Percentiles rank a stretch among this genome's conserved stretches.
Conservation (phyloP, 1,284 basidiomycete species). For the Fomes fomentarius region DNA sequence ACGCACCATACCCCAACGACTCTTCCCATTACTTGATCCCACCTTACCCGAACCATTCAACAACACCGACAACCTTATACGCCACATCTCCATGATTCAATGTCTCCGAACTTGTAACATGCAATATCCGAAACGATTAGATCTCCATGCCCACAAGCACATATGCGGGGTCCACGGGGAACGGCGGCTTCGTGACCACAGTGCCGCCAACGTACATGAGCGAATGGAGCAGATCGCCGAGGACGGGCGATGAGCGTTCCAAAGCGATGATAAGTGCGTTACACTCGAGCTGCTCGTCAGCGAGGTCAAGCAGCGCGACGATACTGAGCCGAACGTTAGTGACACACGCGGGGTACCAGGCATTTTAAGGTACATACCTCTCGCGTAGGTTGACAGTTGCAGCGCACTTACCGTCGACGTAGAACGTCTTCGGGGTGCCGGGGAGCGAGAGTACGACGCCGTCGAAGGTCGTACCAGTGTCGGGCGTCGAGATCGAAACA, state of each 20-base stretch:
- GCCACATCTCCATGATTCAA: not conserved
- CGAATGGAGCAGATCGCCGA: conserved; percentile 72
- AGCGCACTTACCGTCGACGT: conserved; percentile 81
- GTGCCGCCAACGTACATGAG: conserved; percentile 84
- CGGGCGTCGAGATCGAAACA: conserved; percentile 70
- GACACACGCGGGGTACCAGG: conserved; percentile 1
- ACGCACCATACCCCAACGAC: not conserved
- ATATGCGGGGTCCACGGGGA: conserved; percentile 69
- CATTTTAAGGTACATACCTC: conserved; percentile 51
- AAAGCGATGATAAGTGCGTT: conserved; percentile 76
- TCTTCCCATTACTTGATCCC: conserved; percentile 1
- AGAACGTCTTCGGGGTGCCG: conserved; percentile 69
- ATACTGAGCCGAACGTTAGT: conserved; percentile 50
- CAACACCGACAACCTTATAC: conserved; percentile 12
- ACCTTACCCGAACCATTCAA: not conserved
- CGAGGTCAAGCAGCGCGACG: conserved; percentile 80
- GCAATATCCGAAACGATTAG: conserved; percentile 31
- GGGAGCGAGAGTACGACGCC: conserved; percentile 79
- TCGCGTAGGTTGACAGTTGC: conserved; percentile 76
- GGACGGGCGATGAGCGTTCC: conserved; percentile 58
- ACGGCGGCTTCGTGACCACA: conserved; percentile 76
- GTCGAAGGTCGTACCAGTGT: conserved; percentile 68
- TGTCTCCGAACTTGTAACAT: not conserved
- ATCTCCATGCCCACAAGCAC: conserved; percentile 81
- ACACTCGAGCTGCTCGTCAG: conserved; percentile 77